Base-by-base conservation (phyloP, 2,329 filamentous ascomycete species). In the Ascomycota sp. region DNA sequence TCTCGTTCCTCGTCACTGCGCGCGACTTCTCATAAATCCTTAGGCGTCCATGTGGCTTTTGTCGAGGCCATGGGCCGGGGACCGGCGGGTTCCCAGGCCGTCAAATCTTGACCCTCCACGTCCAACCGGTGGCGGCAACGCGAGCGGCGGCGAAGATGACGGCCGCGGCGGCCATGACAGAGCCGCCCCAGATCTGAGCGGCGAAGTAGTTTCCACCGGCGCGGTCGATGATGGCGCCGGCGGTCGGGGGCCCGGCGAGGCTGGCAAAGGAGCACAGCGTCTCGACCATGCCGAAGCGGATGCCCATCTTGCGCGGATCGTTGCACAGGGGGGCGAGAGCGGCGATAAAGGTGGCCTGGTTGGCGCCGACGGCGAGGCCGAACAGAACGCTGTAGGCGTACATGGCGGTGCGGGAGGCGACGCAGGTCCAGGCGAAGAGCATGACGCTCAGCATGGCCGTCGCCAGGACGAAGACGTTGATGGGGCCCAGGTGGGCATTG, bases 351-450 rank as follows among this genome's bases (percentile, higher is more conserved):
- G 52, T 45, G 4, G 53, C 55, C 39, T 59, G 54, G 8, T 51
- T 51, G 4, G 51, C 50, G 22, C 57, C 56, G 30, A 53, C 53
- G 30, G 47, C 42, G n/a, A 63, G 33, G 7, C 60, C 60, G 30
- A 58, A 59, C 27, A 58, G 45, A 21, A 52, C 49, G 23, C 50
- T 50, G 40, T 61, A 63, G 23, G 45, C 39, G 36, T 59, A 60
- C 50, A 59, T 57, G 33, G 48, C 51, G 3, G 43, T 34, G 3
- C 38, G 38, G 8, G 41, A 46, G n/a, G 35, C 40, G 2, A 75
- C 63, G 0, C 55, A 59, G 2, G 59, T 57, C 71, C 72, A 76
- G 30, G 48, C 53, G 38, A 61, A 70, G 22, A 69, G 46, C 33
- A 67, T 48, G 10, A 62, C 43, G 2, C 55, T 54, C 3, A 63